Evolutionary conservation across 768 basidiomycete species (phyloP).

Genomic region (Lepiota subincarnata): DNA sequence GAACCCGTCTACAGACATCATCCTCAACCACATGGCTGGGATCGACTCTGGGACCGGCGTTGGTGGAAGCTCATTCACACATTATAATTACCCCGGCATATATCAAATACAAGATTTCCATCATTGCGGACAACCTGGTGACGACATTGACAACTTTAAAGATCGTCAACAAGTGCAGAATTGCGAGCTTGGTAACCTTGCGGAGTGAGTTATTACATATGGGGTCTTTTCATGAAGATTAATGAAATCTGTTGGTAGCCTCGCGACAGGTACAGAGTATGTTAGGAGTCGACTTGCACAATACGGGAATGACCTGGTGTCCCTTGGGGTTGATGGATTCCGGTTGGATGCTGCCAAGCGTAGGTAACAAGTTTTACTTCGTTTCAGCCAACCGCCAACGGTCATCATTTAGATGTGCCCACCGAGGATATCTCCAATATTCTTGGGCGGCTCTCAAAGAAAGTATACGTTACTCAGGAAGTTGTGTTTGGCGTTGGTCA

Average conservation of each 20-base stretch:
- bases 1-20: constrained; percentile 34
- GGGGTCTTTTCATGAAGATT: not conserved
- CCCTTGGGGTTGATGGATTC: constrained; percentile 59
- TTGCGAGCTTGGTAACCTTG: constrained; percentile 46
- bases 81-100: constrained; percentile 49
- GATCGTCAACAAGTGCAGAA: constrained; percentile 55
- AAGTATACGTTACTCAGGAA: constrained; percentile 63
- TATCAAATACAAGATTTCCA: constrained; percentile 56
- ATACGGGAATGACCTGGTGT: constrained; percentile 58
- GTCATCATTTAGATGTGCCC: constrained; percentile 44
- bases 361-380: constrained; percentile 16
- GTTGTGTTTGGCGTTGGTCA: constrained; percentile 48
- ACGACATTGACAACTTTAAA: constrained; percentile 52
- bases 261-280: constrained; percentile 59
- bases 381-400: not conserved
- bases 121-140: constrained; percentile 50
- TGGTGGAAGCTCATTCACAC: constrained; percentile 47
- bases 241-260: constrained; percentile 26
- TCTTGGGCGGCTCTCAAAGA: constrained; percentile 32
- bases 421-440: constrained; percentile 53
- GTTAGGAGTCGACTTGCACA: constrained; percentile 51
- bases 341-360: constrained; percentile 65
- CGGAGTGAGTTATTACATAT: constrained; percentile 38
- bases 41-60: constrained; percentile 43
- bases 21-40: constrained; percentile 68